Evolutionary conservation across 345 rosid species (phyloP), one percentile per base, ranked within the genome.

Genomic region (Populus simonii): DNA sequence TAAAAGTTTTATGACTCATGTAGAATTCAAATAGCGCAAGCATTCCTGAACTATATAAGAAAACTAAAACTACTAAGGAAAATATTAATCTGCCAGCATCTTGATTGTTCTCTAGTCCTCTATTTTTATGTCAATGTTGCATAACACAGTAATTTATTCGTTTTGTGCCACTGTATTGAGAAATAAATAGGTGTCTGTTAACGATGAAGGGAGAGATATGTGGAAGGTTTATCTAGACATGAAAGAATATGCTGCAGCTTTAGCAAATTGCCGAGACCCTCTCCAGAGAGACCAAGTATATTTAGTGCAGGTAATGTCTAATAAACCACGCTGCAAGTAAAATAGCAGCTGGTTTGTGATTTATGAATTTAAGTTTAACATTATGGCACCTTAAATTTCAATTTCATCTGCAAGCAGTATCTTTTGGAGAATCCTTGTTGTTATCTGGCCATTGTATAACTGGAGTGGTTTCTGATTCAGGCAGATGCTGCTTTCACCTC

Each of bases 191-290:
- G 97, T 96, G 55, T 93, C 99, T 76, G 95, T 96, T 74, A 87
- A 84, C 84, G 99, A 96, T 31, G 99, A 96, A 90, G 93, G 91
- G 72, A 89, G 97, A 73, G 97, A 94, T 85, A 96, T 96, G 99
- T 96, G 99, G 99, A 96, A 91, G 91, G 97, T 96, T 74, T 90
- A 96, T 85, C 89, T 94, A 79, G 93, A 94, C 87, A 87, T 96
- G 92, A 96, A 90, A 83, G 97, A 88, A 77, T 96, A 89, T 86
- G 94, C 97, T 87, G 94, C 99, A 76, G 94, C 97, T 79, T 88
- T 96, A 83, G 97, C 92, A 55, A 91, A 89, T 79, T 91, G 97
- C 75, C 93, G 91, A 70, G 98, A 92, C 79, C 94, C 94, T 36
- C 89, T 94, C 78, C 99, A 96, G 74, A 92, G 97, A 80, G 98